phyloP scores from a whole-genome alignment of 2,329 filamentous ascomycete species.

The Elsinoe batatas region DNA sequence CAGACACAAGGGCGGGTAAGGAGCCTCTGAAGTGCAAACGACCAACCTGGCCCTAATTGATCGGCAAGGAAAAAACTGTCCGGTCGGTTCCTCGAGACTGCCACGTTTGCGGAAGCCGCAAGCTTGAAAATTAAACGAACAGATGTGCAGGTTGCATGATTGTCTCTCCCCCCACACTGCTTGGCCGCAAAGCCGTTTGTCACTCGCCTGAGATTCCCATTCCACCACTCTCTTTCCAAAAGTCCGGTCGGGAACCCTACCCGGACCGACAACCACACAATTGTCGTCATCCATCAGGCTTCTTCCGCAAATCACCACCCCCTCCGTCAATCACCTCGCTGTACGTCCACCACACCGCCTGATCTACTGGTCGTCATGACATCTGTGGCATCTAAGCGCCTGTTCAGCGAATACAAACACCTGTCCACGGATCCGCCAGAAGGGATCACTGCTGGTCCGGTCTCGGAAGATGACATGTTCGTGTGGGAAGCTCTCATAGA shows the following conservation, averaged over 20 bases:
- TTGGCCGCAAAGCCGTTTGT: background rate
- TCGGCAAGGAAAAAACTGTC: background rate
- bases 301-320: background rate
- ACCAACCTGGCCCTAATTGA: constrained; percentile 2
- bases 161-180: background rate
- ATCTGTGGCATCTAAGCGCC: constrained; percentile 56
- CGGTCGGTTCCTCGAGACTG: background rate
- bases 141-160: no score
- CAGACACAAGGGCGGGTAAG: no score
- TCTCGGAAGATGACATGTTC: constrained; percentile 90
- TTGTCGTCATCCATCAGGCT: background rate
- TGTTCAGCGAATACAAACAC: constrained; percentile 92
- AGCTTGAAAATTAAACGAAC: background rate
- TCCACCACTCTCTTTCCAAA: background rate
- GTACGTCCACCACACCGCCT: background rate
- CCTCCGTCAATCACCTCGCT: background rate
- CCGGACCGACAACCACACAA: background rate
- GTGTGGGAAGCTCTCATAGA: constrained; percentile 95
- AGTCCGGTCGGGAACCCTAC: background rate
- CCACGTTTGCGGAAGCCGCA: constrained; percentile 2
- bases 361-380: constrained; percentile 20
- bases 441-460: constrained; percentile 87
- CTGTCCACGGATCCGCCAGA: constrained; percentile 94
- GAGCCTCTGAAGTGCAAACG: background rate
- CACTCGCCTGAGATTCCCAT: no score